Conservation (phyloP, 768 basidiomycete genomes). For the Rhodotorula kratochvilovae region DNA sequence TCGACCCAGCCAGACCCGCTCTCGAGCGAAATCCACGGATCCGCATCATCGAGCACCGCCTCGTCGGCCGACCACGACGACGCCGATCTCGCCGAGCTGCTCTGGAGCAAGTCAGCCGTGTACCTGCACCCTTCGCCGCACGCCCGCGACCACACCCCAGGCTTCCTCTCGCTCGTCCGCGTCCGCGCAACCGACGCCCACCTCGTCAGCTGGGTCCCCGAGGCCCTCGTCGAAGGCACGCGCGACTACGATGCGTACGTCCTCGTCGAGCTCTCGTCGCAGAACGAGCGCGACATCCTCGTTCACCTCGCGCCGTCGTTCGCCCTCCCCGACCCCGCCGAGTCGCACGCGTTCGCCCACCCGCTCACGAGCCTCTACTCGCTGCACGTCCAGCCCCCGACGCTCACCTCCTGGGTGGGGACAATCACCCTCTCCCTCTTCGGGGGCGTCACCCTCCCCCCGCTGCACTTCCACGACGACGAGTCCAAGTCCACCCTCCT, state of each 20-base stretch:
- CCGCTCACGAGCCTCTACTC: slow-evolving; percentile 44
- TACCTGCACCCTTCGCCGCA: slow-evolving; percentile 93
- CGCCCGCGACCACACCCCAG: slow-evolving; percentile 85
- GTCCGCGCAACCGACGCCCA: slow-evolving; percentile 48
- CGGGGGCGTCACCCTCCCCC: slow-evolving; percentile 61
- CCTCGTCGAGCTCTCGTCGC: slow-evolving; percentile 63
- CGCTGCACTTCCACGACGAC: slow-evolving; percentile 93
- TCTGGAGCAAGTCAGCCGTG: slow-evolving; percentile 70
- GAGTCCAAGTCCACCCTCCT: slow-evolving; percentile 67
- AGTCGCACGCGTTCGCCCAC: slow-evolving; percentile 49
- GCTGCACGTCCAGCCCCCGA: slow-evolving; percentile 44
- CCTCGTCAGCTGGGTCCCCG: slow-evolving; percentile 89
- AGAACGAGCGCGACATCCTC: slow-evolving; percentile 27
- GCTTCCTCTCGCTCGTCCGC: slow-evolving; percentile 82
- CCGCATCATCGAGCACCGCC: neutral
- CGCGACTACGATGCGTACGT: slow-evolving; percentile 84
- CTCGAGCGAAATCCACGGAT: neutral
- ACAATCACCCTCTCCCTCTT: slow-evolving; percentile 83
- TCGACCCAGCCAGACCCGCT: neutral
- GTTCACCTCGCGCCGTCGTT: slow-evolving; percentile 38
- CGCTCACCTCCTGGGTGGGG: slow-evolving; percentile 59
- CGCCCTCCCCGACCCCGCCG: slow-evolving; percentile 64
- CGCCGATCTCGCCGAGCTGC: slow-evolving; percentile 14
- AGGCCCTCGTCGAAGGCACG: slow-evolving; percentile 57
- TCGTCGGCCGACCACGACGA: neutral